Percentiles rank a stretch among this genome's conserved stretches.
Conservation (phyloP, 495 filamentous ascomycete species). For the Talaromyces nanjingensis region DNA sequence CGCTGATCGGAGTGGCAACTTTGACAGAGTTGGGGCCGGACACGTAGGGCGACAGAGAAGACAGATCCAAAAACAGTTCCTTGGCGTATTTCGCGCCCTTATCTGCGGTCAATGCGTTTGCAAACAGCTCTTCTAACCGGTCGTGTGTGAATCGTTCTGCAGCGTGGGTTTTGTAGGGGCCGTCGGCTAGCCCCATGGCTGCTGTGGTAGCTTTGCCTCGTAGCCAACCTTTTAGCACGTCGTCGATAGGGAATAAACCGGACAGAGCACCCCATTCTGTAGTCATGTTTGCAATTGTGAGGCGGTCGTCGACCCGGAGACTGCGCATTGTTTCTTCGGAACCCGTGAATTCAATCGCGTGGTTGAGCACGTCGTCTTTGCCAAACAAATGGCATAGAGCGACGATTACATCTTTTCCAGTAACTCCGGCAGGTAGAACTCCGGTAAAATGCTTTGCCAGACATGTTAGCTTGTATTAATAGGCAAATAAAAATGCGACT, state of each 20-base stretch:
- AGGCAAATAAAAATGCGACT: not conserved
- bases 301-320: constrained; percentile 66
- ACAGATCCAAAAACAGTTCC: constrained; percentile 67
- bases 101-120: constrained; percentile 62
- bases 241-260: constrained; percentile 72
- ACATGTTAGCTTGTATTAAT: not conserved
- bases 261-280: constrained; percentile 89
- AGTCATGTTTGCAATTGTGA: constrained; percentile 92
- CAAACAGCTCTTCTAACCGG: constrained; percentile 64
- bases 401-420: constrained; percentile 93
- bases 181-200: constrained; percentile 44
- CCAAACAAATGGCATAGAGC: constrained; percentile 83
- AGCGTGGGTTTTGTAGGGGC: constrained; percentile 30
- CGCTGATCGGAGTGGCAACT: constrained; percentile 64
- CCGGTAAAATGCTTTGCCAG: constrained; percentile 48
- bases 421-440: constrained; percentile 69
- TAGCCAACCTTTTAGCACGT: constrained; percentile 66
- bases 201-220: constrained; percentile 65
- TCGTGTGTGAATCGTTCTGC: constrained; percentile 57
- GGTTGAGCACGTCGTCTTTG: constrained; percentile 86
- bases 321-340: constrained; percentile 69
- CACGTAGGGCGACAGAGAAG: constrained; percentile 78
- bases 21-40: constrained; percentile 76
- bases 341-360: constrained; percentile 85
- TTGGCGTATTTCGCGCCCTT: constrained; percentile 79